phyloP scores from a whole-genome alignment of 768 basidiomycete genomes.

The Leccinellum albellum region DNA sequence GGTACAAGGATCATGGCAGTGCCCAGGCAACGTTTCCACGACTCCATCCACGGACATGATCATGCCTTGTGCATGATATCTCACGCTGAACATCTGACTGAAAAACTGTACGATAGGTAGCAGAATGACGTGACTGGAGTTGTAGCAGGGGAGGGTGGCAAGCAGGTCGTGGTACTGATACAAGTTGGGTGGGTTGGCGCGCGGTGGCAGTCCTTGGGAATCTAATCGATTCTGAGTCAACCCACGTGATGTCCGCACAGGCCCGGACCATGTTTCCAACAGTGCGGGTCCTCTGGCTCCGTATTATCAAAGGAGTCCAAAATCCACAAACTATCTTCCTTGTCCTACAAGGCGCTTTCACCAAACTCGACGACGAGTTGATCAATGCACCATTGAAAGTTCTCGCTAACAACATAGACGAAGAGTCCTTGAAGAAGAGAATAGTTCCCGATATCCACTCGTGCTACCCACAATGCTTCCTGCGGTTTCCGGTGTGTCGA shows the following conservation, averaged over 20 bases:
- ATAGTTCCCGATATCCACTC: constrained; percentile 65
- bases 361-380: constrained; percentile 78
- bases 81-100: constrained; percentile 17
- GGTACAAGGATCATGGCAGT: not conserved
- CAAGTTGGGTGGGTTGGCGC: constrained; percentile 14
- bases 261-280: no score
- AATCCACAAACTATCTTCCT: constrained; percentile 53
- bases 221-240: no score
- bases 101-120: not conserved
- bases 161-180: constrained; percentile 26
- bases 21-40: constrained; percentile 1
- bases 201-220: constrained; percentile 22
- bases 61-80: constrained; percentile 2
- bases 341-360: constrained; percentile 76
- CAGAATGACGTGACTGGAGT: not conserved
- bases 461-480: constrained; percentile 73
- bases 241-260: no score
- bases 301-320: constrained; percentile 36
- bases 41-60: constrained; percentile 2
- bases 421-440: constrained; percentile 47
- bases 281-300: constrained; percentile 32
- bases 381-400: constrained; percentile 72
- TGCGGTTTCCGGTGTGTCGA: constrained; percentile 63
- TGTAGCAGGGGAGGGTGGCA: constrained; percentile 1
- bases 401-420: constrained; percentile 54